A percentile compares a stretch with the other conserved stretches of the same genome.
phyloP scores from a whole-genome alignment of 169 alveolate species.

The Eimeria maxima region DNA sequence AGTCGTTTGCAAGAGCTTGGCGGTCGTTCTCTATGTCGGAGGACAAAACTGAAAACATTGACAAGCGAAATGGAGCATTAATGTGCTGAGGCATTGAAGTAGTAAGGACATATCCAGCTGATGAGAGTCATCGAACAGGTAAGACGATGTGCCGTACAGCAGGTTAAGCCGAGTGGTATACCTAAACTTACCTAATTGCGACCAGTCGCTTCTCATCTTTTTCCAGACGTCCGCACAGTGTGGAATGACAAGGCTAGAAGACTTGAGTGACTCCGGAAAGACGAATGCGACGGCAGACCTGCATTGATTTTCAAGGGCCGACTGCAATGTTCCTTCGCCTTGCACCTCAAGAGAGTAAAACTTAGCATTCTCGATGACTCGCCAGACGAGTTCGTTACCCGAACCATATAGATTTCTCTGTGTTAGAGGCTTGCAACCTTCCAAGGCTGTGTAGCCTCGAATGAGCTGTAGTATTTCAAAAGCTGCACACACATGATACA shows the following conservation, averaged over 20 bases:
- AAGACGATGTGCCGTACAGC: background rate
- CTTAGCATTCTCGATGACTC: conserved; percentile 58
- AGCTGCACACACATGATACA: conserved; percentile 28
- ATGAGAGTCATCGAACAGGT: background rate
- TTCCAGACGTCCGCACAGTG: conserved; percentile 19
- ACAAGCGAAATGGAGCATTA: background rate
- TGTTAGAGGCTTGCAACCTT: conserved; percentile 49
- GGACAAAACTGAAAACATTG: background rate
- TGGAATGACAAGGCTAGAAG: conserved; percentile 13
- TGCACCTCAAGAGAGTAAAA: conserved; percentile 8
- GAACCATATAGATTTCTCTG: conserved; percentile 43
- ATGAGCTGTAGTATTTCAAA: conserved; percentile 43
- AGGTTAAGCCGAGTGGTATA: background rate
- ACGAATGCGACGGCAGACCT: conserved; percentile 30
- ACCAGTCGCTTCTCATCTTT: conserved; percentile 58
- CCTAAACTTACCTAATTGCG: conserved; percentile 51
- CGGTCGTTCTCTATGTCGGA: conserved; percentile 20
- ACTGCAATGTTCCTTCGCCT: conserved; percentile 25
- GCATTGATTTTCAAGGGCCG: conserved; percentile 67
- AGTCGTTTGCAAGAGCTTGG: conserved; percentile 56
- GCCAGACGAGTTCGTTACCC: conserved; percentile 36
- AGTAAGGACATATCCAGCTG: background rate
- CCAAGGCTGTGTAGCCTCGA: conserved; percentile 47
- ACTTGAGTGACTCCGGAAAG: background rate
- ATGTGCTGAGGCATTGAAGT: background rate